A percentile compares a stretch with the other conserved stretches of the same genome.
Conservation (phyloP, 176 grass and related monocot genomes). For the Rhynchospora pubera region DNA sequence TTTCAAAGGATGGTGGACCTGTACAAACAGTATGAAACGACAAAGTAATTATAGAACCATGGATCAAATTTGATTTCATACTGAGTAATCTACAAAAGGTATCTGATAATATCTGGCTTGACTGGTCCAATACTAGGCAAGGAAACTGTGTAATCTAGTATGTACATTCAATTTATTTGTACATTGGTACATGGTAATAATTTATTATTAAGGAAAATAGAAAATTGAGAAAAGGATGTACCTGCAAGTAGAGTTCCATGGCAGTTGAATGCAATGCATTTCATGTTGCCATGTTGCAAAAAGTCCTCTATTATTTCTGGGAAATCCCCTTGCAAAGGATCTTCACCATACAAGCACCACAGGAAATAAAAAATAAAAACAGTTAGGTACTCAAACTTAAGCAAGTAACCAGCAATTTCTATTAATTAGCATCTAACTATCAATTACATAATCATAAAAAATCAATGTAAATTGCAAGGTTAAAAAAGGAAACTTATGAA, state of each 20-base stretch:
- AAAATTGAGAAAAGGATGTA: slow-evolving; percentile 28
- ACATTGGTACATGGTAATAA: neutral
- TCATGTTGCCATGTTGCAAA: slow-evolving; percentile 97
- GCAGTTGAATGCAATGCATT: slow-evolving; percentile 95
- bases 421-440: neutral
- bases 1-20: neutral
- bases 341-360: slow-evolving; percentile 37
- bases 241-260: slow-evolving; percentile 92
- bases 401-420: neutral
- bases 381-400: slow-evolving; percentile 20
- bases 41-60: neutral
- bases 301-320: slow-evolving; percentile 97
- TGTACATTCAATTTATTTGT: neutral
- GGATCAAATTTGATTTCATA: neutral
- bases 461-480: slow-evolving; percentile 2
- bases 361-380: slow-evolving; percentile 11
- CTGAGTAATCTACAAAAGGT: neutral
- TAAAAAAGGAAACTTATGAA: neutral
- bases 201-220: slow-evolving; percentile 1
- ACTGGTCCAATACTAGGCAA: neutral
- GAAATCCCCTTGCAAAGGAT: slow-evolving; percentile 95
- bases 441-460: neutral
- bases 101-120: neutral
- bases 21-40: neutral
- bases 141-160: neutral